Evolutionary conservation across 2,329 filamentous ascomycete genomes (phyloP).

Genomic region (Canariomyces notabilis): DNA sequence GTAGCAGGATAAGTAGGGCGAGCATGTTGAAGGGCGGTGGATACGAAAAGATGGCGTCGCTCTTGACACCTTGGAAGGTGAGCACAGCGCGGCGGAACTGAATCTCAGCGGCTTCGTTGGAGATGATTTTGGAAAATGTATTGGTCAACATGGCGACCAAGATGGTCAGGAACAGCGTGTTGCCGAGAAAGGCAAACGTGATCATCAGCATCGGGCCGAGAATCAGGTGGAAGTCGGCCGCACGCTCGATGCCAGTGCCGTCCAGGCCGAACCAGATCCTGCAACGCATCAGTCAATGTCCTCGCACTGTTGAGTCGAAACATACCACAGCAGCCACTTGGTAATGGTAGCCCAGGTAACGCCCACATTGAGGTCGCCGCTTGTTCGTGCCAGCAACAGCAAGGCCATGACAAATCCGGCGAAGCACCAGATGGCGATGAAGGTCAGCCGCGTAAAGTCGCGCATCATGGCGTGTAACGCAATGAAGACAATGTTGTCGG

Average conservation of each 20-base stretch:
- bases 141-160: constrained; percentile 69
- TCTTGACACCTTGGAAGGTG: constrained; percentile 70
- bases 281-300: neutral
- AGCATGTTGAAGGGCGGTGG: constrained; percentile 66
- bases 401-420: constrained; percentile 66
- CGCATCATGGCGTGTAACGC: constrained; percentile 69
- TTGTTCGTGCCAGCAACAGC: constrained; percentile 50
- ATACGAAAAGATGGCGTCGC: constrained; percentile 65
- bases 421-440: constrained; percentile 64
- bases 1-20: constrained; percentile 58
- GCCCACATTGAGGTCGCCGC: constrained; percentile 15
- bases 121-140: constrained; percentile 66
- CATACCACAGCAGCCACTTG: constrained; percentile 68
- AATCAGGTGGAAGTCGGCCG: constrained; percentile 57
- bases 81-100: constrained; percentile 67
- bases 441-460: constrained; percentile 63
- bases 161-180: constrained; percentile 70
- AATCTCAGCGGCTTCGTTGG: constrained; percentile 64
- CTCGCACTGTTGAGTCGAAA: neutral
- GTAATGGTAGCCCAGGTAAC: constrained; percentile 51
- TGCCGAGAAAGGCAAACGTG: constrained; percentile 67
- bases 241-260: constrained; percentile 49
- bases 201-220: constrained; percentile 66
- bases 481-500: constrained; percentile 71
- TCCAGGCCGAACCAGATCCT: constrained; percentile 71